Conservation (phyloP, 2,329 filamentous ascomycete species). For the Clarireedia hainanense region DNA sequence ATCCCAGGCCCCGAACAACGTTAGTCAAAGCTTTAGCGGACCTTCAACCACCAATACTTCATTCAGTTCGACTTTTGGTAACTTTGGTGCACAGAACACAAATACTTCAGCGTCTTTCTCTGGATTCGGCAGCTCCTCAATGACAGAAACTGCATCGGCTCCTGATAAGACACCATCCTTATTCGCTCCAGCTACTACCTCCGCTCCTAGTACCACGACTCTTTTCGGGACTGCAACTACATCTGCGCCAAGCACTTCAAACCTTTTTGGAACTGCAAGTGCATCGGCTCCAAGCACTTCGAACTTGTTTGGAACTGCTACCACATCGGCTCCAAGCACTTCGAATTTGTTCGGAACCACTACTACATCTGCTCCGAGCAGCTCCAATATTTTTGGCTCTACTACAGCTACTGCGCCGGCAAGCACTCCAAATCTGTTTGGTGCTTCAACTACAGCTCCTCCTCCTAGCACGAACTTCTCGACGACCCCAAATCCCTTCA, state of each 20-base stretch:
- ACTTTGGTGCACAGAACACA: background rate
- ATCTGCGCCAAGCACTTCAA: no score
- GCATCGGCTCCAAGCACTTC: slow-evolving; percentile 4
- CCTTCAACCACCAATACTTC: background rate
- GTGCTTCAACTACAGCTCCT: background rate
- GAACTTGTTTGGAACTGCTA: slow-evolving; percentile 5
- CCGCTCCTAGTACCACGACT: background rate
- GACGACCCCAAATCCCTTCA: background rate
- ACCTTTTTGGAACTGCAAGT: no score
- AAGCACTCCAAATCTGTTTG: background rate
- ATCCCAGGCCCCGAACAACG: background rate
- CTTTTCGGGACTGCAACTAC: no score
- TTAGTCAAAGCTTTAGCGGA: background rate
- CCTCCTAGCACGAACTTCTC: background rate
- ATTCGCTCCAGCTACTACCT: background rate
- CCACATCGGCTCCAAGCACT: slow-evolving; percentile 5
- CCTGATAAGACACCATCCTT: background rate
- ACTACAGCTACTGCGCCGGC: background rate
- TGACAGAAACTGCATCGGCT: background rate
- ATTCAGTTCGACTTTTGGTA: background rate
- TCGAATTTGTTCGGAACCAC: slow-evolving; percentile 9
- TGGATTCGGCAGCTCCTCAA: background rate
- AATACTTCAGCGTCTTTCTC: background rate
- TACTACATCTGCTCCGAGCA: background rate
- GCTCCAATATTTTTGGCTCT: background rate